Percentiles rank a stretch among this genome's conserved stretches.
Conservation (phyloP, 2,329 filamentous ascomycete species). For the Alternaria tenuissima region DNA sequence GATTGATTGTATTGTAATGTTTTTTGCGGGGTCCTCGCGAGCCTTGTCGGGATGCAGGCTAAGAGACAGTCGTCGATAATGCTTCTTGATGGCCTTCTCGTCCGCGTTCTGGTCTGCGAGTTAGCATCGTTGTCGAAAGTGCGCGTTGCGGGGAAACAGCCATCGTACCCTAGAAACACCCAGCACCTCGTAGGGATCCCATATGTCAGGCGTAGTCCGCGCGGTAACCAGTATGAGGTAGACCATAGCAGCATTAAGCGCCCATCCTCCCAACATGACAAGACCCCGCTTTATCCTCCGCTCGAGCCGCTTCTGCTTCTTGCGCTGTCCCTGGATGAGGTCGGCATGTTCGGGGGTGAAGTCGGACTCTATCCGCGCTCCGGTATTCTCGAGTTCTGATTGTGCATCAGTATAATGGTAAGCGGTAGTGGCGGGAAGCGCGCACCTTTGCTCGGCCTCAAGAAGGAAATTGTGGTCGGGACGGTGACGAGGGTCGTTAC, state of each 20-base stretch:
- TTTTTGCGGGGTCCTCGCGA: constrained; percentile 81
- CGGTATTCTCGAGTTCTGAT: constrained; percentile 77
- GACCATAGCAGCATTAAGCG: constrained; percentile 85
- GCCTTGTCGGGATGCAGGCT: constrained; percentile 94
- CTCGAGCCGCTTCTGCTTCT: constrained; percentile 88
- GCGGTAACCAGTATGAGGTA: constrained; percentile 88
- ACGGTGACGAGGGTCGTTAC: constrained; percentile 86
- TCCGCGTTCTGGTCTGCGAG: constrained; percentile 69
- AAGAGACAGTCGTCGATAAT: constrained; percentile 86
- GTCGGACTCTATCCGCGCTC: constrained; percentile 80
- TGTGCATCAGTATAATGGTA: constrained; percentile 20
- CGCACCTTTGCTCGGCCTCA: constrained; percentile 76
- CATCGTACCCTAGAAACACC: constrained; percentile 77
- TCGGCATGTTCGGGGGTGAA: constrained; percentile 85
- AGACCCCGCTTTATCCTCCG: constrained; percentile 85
- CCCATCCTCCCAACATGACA: constrained; percentile 79
- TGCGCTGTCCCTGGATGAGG: constrained; percentile 81
- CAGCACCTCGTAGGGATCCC: constrained; percentile 97
- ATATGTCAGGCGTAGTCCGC: constrained; percentile 76
- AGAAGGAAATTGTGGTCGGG: constrained; percentile 86
- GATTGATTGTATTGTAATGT: constrained; percentile 84
- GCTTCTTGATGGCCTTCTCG: constrained; percentile 91
- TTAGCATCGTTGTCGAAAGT: constrained; percentile 26
- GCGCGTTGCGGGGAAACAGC: neutral
- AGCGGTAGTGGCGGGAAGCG: constrained; percentile 16